Conservation (phyloP, 2,329 filamentous ascomycete species). For the Penicillium psychrosexuale region DNA sequence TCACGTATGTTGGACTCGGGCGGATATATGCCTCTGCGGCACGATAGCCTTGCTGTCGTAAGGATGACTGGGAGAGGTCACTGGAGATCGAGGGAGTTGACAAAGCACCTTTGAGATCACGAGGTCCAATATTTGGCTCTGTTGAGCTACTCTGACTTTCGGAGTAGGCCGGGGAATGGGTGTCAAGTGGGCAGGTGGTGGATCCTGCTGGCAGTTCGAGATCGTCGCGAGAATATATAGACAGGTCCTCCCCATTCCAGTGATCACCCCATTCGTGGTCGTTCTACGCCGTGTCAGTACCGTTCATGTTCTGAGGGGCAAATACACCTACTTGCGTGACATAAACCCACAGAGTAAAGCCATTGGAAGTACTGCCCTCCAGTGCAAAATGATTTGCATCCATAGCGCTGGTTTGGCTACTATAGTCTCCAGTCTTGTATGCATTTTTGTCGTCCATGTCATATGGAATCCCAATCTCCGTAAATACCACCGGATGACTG, state of each 20-base stretch:
- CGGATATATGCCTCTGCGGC: conserved; percentile 92
- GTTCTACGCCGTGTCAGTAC: conserved; percentile 55
- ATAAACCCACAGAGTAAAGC: conserved; percentile 89
- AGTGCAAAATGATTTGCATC: conserved; percentile 94
- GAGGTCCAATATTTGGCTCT: conserved; percentile 61
- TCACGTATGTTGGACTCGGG: conserved; percentile 72
- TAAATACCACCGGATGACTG: conserved; percentile 82
- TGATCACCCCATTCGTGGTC: conserved; percentile 85
- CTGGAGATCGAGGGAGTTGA: conserved; percentile 57
- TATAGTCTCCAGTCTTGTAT: conserved; percentile 93
- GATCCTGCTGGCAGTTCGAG: conserved; percentile 50
- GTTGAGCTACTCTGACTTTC: conserved; percentile 47
- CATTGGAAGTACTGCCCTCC: conserved; percentile 78
- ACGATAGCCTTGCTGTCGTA: conserved; percentile 69
- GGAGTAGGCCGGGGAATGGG: conserved; percentile 53
- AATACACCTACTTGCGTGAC: conserved; percentile 56
- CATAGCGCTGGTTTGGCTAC: conserved; percentile 85
- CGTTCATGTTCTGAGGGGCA: not conserved
- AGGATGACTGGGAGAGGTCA: conserved; percentile 50
- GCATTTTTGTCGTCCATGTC: conserved; percentile 98
- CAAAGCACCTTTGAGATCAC: conserved; percentile 71
- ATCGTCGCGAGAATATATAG: conserved; percentile 84
- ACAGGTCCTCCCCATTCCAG: conserved; percentile 97
- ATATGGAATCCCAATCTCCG: conserved; percentile 95
- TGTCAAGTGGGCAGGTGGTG: conserved; percentile 31